phyloP scores from a whole-genome alignment of 2,329 filamentous ascomycete species.

The Arthrinium phaeospermum region DNA sequence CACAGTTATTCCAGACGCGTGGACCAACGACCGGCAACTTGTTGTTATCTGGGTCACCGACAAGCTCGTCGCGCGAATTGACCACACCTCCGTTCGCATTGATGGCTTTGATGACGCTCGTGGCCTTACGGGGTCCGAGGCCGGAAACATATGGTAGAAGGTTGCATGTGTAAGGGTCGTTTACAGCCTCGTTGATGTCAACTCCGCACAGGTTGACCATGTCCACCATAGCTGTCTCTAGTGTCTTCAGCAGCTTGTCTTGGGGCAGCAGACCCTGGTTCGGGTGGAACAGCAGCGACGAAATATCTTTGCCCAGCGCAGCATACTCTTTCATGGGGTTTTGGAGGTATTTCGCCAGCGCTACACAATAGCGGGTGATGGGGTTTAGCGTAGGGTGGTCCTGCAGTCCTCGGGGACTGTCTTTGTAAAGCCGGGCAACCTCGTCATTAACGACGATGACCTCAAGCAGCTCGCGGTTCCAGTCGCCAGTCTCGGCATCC shows the following conservation, averaged over 20 bases:
- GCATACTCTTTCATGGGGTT: conserved; percentile 97
- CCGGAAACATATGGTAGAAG: conserved; percentile 90
- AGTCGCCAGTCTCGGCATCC: conserved; percentile 76
- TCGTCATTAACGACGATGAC: conserved; percentile 95
- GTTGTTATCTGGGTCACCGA: conserved; percentile 84
- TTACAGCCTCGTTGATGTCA: conserved; percentile 90
- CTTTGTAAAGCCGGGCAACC: conserved; percentile 94
- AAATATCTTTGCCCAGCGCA: conserved; percentile 84
- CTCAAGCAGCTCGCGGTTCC: conserved; percentile 79
- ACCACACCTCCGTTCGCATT: conserved; percentile 89
- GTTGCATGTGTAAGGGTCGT: conserved; percentile 81
- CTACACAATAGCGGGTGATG: conserved; percentile 87
- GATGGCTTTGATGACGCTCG: conserved; percentile 84
- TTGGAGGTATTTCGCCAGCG: conserved; percentile 88
- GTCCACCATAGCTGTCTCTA: conserved; percentile 97
- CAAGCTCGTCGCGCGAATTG: conserved; percentile 81
- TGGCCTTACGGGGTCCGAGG: conserved; percentile 89
- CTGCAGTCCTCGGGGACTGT: conserved; percentile 76
- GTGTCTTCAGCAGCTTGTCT: conserved; percentile 82
- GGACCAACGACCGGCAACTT: conserved; percentile 82
- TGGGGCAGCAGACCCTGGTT: conserved; percentile 88
- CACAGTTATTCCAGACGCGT: conserved; percentile 94
- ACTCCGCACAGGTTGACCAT: conserved; percentile 98
- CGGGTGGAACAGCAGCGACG: conserved; percentile 85
- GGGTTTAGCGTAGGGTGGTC: conserved; percentile 84